A percentile compares a stretch with the other conserved stretches of the same genome.
Evolutionary conservation across 2,329 filamentous ascomycete genomes (phyloP).

Genomic region (Ceratocystis smalleyi): DNA sequence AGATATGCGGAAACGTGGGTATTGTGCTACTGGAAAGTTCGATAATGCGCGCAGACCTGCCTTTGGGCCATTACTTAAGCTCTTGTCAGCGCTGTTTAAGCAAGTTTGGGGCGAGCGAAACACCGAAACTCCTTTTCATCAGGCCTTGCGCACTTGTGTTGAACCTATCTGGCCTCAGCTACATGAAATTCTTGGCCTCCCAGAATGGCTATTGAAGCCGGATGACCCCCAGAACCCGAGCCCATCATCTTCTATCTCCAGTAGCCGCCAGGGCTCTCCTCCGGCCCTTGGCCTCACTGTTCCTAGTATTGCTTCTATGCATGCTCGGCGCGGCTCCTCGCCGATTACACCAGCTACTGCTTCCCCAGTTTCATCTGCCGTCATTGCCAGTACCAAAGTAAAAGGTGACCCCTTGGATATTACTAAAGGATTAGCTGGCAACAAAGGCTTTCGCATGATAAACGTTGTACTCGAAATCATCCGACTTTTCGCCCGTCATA

Average conservation of each 20-base stretch:
- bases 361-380: constrained; percentile 30
- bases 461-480: constrained; percentile 80
- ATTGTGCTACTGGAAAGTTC: constrained; percentile 51
- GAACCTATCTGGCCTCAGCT: constrained; percentile 49
- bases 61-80: constrained; percentile 47
- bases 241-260: constrained; percentile 20
- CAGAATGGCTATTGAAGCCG: constrained; percentile 52
- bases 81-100: constrained; percentile 51
- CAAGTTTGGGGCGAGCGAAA: constrained; percentile 53
- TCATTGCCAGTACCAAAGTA: constrained; percentile 29
- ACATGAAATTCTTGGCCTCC: constrained; percentile 44
- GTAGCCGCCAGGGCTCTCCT: constrained; percentile 13
- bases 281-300: constrained; percentile 16
- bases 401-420: constrained; percentile 33
- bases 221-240: constrained; percentile 17
- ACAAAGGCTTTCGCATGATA: constrained; percentile 59
- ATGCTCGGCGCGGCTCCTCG: constrained; percentile 35
- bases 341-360: constrained; percentile 32
- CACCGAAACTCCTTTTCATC: constrained; percentile 48
- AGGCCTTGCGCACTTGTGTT: constrained; percentile 44
- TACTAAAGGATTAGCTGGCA: constrained; percentile 40
- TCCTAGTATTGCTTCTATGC: constrained; percentile 21
- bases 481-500: constrained; percentile 63
- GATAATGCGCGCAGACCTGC: constrained; percentile 45
- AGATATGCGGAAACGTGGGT: constrained; percentile 45